These are phyloP conservation scores for Cordyceps fumosorosea DNA, from an alignment of 2,329 filamentous ascomycete species.

Conservation along the genomic window DNA sequence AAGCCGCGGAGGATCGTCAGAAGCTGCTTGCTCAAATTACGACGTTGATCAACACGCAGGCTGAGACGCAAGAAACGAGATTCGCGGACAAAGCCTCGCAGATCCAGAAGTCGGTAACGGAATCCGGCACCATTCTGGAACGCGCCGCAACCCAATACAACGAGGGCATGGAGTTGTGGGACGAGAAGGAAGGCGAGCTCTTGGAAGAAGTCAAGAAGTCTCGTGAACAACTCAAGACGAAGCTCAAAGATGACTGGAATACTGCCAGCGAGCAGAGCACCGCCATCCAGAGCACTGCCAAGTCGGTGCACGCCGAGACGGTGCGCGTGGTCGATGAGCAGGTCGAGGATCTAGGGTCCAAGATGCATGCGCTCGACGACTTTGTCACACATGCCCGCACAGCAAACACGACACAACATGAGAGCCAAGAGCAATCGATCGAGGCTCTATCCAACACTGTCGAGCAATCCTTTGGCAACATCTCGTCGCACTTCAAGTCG, in stretches of 20 bases:
- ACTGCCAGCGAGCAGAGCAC: slow-evolving; percentile 71
- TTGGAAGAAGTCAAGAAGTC: slow-evolving; percentile 66
- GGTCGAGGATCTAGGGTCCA: slow-evolving; percentile 76
- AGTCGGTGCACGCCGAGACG: slow-evolving; percentile 84
- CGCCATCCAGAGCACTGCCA: slow-evolving; percentile 77
- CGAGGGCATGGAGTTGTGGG: slow-evolving; percentile 69
- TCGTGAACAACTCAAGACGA: slow-evolving; percentile 70
- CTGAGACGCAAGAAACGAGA: slow-evolving; percentile 65
- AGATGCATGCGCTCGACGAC: slow-evolving; percentile 85
- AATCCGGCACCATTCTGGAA: slow-evolving; percentile 59
- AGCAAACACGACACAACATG: slow-evolving; percentile 74
- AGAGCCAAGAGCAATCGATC: slow-evolving; percentile 62
- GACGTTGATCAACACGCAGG: slow-evolving; percentile 66
- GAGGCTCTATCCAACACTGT: slow-evolving; percentile 59
- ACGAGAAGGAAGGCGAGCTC: slow-evolving; percentile 59
- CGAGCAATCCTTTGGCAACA: slow-evolving; percentile 63
- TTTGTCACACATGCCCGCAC: slow-evolving; percentile 77
- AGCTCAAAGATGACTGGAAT: slow-evolving; percentile 80
- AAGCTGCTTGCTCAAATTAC: slow-evolving; percentile 71
- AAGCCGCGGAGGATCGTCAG: slow-evolving; percentile 66
- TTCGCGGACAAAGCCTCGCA: slow-evolving; percentile 55
- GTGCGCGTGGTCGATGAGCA: slow-evolving; percentile 85
- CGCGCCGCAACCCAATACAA: slow-evolving; percentile 60
- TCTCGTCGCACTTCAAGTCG: slow-evolving; percentile 62
- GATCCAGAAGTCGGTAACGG: slow-evolving; percentile 57